phyloP scores from a whole-genome alignment of 1,284 basidiomycete species.

The Apiotrichum mycotoxinovorans region DNA sequence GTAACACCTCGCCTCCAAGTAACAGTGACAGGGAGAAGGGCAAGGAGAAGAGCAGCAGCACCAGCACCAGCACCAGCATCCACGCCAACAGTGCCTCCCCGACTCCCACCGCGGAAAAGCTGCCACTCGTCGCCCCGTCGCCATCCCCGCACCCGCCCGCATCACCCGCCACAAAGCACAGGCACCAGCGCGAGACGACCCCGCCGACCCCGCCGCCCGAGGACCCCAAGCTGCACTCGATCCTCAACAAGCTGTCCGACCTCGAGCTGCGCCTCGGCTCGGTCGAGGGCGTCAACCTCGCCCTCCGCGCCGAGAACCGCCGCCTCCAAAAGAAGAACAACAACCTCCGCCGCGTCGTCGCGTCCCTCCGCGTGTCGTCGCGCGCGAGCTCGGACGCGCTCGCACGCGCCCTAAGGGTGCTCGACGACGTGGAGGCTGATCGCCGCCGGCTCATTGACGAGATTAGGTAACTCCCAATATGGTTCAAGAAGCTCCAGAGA shows the following conservation, averaged over 20 bases:
- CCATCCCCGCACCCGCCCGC: background rate
- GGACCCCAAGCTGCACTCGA: background rate
- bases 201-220: background rate
- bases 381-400: background rate
- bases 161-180: background rate
- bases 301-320: constrained; percentile 1
- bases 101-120: background rate
- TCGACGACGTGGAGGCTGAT: constrained; percentile 1
- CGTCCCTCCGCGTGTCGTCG: background rate
- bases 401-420: background rate
- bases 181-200: background rate
- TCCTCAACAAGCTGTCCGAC: constrained; percentile 1
- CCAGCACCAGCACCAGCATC: background rate
- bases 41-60: no score
- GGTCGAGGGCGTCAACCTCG: background rate
- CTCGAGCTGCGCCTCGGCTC: constrained; percentile 2
- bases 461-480: background rate
- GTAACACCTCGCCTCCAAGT: background rate
- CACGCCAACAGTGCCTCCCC: background rate
- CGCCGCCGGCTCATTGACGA: background rate
- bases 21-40: no score
- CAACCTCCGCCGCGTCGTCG: background rate
- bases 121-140: background rate
- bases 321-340: background rate
- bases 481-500: no score